phyloP scores from a whole-genome alignment of 331 rosid genomes.

The Quercus tomentella region DNA sequence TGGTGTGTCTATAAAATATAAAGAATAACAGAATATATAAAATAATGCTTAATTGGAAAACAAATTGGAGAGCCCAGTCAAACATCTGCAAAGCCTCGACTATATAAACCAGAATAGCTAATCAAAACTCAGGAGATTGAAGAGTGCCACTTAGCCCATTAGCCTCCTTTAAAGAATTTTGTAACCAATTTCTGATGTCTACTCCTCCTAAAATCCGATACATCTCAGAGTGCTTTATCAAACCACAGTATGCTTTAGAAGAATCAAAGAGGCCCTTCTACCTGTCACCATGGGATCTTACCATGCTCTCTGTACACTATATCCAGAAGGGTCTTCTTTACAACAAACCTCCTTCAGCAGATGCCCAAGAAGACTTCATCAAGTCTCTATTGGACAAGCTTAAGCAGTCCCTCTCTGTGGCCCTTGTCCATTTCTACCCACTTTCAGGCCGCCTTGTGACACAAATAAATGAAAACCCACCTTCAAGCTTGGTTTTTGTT shows the following conservation, averaged over 20 bases:
- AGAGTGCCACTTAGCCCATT: not conserved
- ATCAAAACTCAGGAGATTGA: not conserved
- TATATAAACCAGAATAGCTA: not conserved
- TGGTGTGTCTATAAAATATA: no score
- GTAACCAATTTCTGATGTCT: not conserved
- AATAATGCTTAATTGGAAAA: no score
- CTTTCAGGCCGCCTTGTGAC: constrained; percentile 49
- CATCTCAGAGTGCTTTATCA: constrained; percentile 50
- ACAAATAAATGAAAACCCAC: constrained; percentile 20
- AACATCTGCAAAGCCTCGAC: not conserved
- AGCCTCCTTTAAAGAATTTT: not conserved
- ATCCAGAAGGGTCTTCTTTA: constrained; percentile 63
- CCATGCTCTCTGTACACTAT: constrained; percentile 30
- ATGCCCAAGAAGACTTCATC: not conserved
- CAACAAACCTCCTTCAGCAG: constrained; percentile 25
- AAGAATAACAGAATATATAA: no score
- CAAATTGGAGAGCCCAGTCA: no score
- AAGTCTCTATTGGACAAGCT: constrained; percentile 24
- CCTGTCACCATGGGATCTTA: constrained; percentile 43
- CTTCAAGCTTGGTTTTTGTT: constrained; percentile 32
- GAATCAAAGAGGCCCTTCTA: constrained; percentile 28
- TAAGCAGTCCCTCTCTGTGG: constrained; percentile 40
- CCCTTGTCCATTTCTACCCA: constrained; percentile 54
- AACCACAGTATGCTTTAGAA: constrained; percentile 22
- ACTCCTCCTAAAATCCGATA: not conserved